Evolutionary conservation across 306 rosid species (phyloP).

Genomic region (barrel medic (Medicago truncatula)): MtrunA17r5.0-ANR NC_053043.1:8969001-8969500

Average conservation of each 20-base stretch:
- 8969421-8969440: too few species aligned
- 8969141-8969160: constrained; percentile 83
- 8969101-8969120: constrained; percentile 99
- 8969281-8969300: too few species aligned
- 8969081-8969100: constrained; percentile 90
- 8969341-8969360: too few species aligned
- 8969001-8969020: constrained; percentile 79
- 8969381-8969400: neutral
- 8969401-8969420: too few species aligned
- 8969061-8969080: constrained; percentile 84
- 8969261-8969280: too few species aligned
- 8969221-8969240: neutral
- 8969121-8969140: constrained; percentile 97
- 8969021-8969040: constrained; percentile 45
- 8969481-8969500: constrained; percentile 27
- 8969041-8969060: constrained; percentile 56
- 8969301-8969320: too few species aligned
- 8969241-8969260: too few species aligned
- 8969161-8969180: constrained; percentile 62
- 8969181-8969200: constrained; percentile 28
- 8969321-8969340: too few species aligned
- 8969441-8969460: too few species aligned
- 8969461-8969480: neutral
- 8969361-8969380: too few species aligned
- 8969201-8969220: constrained; percentile 14